Evolutionary conservation across 2,329 filamentous ascomycete genomes (phyloP).

Genomic region (Verticillium alfalfae): DNA sequence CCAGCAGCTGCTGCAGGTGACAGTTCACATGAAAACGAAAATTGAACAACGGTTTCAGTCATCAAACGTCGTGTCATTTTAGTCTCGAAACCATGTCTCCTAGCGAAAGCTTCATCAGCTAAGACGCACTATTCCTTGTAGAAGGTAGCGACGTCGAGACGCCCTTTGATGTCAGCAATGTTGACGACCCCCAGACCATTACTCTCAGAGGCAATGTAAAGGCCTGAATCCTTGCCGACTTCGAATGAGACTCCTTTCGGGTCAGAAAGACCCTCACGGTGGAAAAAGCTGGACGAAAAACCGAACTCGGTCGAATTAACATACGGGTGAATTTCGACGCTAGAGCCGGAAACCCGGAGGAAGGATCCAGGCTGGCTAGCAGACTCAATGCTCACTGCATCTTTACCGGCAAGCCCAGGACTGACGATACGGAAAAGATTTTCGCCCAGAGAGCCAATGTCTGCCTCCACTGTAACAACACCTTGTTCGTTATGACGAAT

Average conservation of each 20-base stretch:
- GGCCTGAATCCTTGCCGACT: not conserved
- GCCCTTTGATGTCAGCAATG: not conserved
- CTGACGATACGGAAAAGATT: conserved; percentile 16
- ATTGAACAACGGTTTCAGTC: too few species aligned
- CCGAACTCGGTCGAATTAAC: conserved; percentile 5
- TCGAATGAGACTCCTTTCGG: conserved; percentile 16
- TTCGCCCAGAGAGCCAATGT: conserved; percentile 7
- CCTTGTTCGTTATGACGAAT: conserved; percentile 6
- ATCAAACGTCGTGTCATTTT: too few species aligned
- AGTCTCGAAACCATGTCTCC: too few species aligned
- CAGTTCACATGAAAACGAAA: too few species aligned
- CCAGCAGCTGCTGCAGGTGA: too few species aligned
- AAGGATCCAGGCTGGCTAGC: conserved; percentile 15
- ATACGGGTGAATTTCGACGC: conserved; percentile 6
- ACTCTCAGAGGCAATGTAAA: not conserved
- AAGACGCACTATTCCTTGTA: not conserved
- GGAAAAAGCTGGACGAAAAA: conserved; percentile 11
- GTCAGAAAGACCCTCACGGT: conserved; percentile 18
- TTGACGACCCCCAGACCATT: not conserved
- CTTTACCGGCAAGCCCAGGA: conserved; percentile 14
- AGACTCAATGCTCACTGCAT: conserved; percentile 17
- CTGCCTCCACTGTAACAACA: not conserved
- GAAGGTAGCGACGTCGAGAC: not conserved
- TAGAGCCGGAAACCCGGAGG: conserved; percentile 7
- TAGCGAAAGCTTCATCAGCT: too few species aligned